Evolutionary conservation across 2,329 filamentous ascomycete genomes (phyloP).

Genomic region (Pleomassaria siparia): DNA sequence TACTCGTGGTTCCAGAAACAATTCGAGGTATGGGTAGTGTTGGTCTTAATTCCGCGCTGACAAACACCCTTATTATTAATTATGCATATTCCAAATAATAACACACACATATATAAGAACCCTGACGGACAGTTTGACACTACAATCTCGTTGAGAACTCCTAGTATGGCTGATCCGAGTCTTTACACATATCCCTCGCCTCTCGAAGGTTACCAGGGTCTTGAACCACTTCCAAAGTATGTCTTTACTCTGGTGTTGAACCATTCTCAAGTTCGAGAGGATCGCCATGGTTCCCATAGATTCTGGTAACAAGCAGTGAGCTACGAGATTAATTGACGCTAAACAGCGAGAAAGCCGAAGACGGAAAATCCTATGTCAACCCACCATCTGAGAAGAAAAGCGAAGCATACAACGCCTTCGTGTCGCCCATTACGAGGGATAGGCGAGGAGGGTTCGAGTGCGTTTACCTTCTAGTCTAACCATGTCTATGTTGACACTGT

Average conservation of each 20-base stretch:
- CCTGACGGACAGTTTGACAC: neutral
- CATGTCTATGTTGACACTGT: neutral
- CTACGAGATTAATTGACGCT: too few species aligned
- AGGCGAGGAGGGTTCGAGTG: constrained; percentile 72
- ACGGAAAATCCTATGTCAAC: constrained; percentile 79
- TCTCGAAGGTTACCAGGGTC: constrained; percentile 59
- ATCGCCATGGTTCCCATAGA: too few species aligned
- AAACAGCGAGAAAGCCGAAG: constrained; percentile 47
- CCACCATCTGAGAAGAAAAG: constrained; percentile 62
- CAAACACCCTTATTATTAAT: constrained; percentile 15
- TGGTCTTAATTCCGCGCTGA: constrained; percentile 33
- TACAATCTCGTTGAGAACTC: neutral
- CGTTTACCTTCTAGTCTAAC: neutral
- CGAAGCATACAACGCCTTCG: constrained; percentile 69
- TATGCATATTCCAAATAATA: neutral
- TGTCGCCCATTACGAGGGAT: constrained; percentile 66
- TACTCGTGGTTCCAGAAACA: too few species aligned
- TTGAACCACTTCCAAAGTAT: constrained; percentile 55
- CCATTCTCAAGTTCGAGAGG: too few species aligned
- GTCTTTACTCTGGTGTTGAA: constrained; percentile 6
- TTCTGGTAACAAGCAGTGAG: too few species aligned
- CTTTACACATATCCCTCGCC: constrained; percentile 58
- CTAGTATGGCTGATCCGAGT: constrained; percentile 44
- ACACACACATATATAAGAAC: neutral
- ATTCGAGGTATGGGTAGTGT: too few species aligned